phyloP scores from a whole-genome alignment of 768 basidiomycete species.

The Lactarius trivialis region DNA sequence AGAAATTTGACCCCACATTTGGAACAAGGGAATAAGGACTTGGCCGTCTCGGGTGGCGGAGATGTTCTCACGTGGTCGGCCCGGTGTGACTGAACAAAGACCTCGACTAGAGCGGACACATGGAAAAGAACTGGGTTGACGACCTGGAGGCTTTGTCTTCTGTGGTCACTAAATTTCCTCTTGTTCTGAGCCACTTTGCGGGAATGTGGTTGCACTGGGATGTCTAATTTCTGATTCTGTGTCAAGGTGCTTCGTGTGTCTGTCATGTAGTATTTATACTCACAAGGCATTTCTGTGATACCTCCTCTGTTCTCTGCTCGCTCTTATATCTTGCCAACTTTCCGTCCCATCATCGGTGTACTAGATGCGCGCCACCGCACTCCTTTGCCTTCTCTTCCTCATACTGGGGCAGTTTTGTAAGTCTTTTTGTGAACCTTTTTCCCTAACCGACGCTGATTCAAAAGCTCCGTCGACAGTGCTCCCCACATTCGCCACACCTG shows the following conservation, averaged over 20 bases:
- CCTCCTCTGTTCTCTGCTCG: background rate
- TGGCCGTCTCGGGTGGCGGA: background rate
- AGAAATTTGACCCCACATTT: background rate
- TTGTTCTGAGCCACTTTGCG: background rate
- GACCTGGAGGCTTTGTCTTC: background rate
- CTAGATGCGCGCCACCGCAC: background rate
- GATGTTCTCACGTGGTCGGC: no score
- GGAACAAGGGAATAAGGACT: background rate
- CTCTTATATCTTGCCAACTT: background rate
- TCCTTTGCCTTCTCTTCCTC: background rate
- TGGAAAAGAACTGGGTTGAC: background rate
- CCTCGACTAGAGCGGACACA: background rate
- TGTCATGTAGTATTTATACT: conserved; percentile 9
- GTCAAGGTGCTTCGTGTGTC: background rate
- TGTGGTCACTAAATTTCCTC: background rate
- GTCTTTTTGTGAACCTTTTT: background rate
- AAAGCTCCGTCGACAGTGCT: background rate
- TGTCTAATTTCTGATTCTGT: background rate
- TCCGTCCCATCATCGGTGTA: background rate
- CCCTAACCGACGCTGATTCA: background rate
- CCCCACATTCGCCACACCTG: background rate
- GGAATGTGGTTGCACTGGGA: background rate
- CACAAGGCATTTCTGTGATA: no score
- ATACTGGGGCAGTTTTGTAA: background rate
- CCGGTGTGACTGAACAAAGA: background rate